Conservation (phyloP, 2,329 filamentous ascomycete species). For the Fusarium metavorans region DNA sequence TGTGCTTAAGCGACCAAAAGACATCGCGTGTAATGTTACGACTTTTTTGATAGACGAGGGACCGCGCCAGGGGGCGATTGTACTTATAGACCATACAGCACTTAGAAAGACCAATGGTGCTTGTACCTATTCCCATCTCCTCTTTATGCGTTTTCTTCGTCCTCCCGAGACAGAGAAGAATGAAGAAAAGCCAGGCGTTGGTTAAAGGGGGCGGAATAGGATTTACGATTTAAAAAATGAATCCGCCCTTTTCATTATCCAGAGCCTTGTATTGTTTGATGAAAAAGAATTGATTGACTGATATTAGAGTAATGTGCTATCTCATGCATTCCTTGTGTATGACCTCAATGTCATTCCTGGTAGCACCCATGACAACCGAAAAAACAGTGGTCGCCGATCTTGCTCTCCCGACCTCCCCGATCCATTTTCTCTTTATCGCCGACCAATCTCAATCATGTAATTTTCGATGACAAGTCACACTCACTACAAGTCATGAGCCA, state of each 20-base stretch:
- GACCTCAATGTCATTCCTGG: not conserved
- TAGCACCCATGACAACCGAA: slow-evolving; percentile 4
- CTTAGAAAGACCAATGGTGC: slow-evolving; percentile 46
- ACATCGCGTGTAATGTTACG: slow-evolving; percentile 50
- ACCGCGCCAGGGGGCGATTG: slow-evolving; percentile 47
- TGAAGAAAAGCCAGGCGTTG: slow-evolving; percentile 37
- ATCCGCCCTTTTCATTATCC: slow-evolving; percentile 26
- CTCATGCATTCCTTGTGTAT: not conserved
- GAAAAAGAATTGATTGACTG: slow-evolving; percentile 9
- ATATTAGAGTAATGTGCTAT: not conserved
- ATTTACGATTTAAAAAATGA: slow-evolving; percentile 21
- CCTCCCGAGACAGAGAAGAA: slow-evolving; percentile 23
- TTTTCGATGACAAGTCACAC: slow-evolving; percentile 15
- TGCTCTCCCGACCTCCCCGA: not conserved
- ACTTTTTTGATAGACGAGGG: slow-evolving; percentile 52
- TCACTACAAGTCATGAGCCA: not conserved
- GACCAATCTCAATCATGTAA: slow-evolving; percentile 19
- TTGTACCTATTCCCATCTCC: slow-evolving; percentile 51
- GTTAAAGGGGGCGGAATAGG: slow-evolving; percentile 24
- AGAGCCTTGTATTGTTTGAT: slow-evolving; percentile 20
- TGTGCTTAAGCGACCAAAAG: slow-evolving; percentile 69
- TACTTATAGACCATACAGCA: slow-evolving; percentile 54
- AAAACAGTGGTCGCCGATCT: slow-evolving; percentile 3
- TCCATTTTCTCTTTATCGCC: not conserved
- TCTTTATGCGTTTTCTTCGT: slow-evolving; percentile 45